phyloP scores from a whole-genome alignment of 176 grass and related monocot genomes.

The Oryza officinalis region DNA sequence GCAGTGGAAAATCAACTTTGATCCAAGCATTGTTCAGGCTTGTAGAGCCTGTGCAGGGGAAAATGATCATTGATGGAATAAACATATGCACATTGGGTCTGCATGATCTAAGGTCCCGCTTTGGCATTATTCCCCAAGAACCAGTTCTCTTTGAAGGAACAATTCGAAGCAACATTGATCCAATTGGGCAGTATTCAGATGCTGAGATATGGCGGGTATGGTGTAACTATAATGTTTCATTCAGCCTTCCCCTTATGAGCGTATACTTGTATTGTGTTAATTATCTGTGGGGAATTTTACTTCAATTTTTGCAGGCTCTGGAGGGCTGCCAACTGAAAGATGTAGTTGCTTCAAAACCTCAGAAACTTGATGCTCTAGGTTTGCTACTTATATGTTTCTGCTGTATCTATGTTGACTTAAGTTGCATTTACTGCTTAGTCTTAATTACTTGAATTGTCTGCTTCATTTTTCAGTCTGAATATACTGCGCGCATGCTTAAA shows the following conservation, averaged over 20 bases:
- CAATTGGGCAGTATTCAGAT: slow-evolving; percentile 78
- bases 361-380: slow-evolving; percentile 90
- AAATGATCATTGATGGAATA: slow-evolving; percentile 81
- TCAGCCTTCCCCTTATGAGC: not conserved
- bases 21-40: slow-evolving; percentile 90
- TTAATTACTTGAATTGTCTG: not conserved
- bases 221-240: slow-evolving; percentile 1
- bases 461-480: too few species aligned
- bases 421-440: not conserved
- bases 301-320: slow-evolving; percentile 66
- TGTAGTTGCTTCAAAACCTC: slow-evolving; percentile 72
- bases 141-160: slow-evolving; percentile 96
- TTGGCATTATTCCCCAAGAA: slow-evolving; percentile 95
- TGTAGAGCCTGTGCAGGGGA: slow-evolving; percentile 72
- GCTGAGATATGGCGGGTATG: slow-evolving; percentile 94
- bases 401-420: not conserved
- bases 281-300: not conserved
- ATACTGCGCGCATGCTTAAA: too few species aligned
- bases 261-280: not conserved
- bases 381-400: slow-evolving; percentile 11
- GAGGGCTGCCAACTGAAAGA: slow-evolving; percentile 93
- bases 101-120: slow-evolving; percentile 84
- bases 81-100: slow-evolving; percentile 84
- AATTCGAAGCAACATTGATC: slow-evolving; percentile 86
- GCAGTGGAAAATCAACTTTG: slow-evolving; percentile 93